These are phyloP conservation scores for Trichocomaceae sp. DNA, from an alignment of 2,329 filamentous ascomycete species.

Conservation along the genomic window DNA sequence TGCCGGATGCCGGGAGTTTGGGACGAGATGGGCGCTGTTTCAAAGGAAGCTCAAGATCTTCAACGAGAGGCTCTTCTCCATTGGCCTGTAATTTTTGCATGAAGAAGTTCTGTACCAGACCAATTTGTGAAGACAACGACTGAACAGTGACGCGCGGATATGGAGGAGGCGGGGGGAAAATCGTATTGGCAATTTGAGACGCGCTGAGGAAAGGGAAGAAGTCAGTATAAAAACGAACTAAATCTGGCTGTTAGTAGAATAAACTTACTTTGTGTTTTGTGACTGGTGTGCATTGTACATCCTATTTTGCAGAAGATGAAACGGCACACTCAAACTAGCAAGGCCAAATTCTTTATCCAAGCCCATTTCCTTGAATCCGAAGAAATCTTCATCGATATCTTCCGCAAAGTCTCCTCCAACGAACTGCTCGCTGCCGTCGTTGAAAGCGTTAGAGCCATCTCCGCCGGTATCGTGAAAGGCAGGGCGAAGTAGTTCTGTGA, in stretches of 20 bases:
- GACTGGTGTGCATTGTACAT: conserved; percentile 80
- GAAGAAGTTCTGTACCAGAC: conserved; percentile 86
- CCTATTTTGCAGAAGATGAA: conserved; percentile 87
- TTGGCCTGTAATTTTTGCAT: conserved; percentile 80
- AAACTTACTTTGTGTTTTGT: conserved; percentile 55
- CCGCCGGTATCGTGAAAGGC: conserved; percentile 72
- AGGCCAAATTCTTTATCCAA: conserved; percentile 86
- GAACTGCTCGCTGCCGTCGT: conserved; percentile 95
- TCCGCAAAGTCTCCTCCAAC: conserved; percentile 95
- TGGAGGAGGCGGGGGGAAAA: conserved; percentile 57
- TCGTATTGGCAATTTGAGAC: conserved; percentile 51
- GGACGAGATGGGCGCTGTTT: conserved; percentile 64
- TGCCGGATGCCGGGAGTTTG: conserved; percentile 41
- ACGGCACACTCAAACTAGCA: conserved; percentile 79
- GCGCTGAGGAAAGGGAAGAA: conserved; percentile 19
- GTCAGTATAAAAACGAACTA: background rate
- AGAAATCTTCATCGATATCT: conserved; percentile 97
- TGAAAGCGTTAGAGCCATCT: conserved; percentile 86
- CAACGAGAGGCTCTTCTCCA: conserved; percentile 71
- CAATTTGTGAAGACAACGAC: conserved; percentile 71
- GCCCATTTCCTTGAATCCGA: conserved; percentile 92
- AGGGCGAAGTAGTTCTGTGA: conserved; percentile 87
- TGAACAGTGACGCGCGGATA: conserved; percentile 74
- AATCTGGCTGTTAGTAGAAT: background rate
- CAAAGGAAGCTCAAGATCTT: conserved; percentile 88